Conservation (phyloP, 1,139 yeast genomes). For the Pichiaceae sp. region DNA sequence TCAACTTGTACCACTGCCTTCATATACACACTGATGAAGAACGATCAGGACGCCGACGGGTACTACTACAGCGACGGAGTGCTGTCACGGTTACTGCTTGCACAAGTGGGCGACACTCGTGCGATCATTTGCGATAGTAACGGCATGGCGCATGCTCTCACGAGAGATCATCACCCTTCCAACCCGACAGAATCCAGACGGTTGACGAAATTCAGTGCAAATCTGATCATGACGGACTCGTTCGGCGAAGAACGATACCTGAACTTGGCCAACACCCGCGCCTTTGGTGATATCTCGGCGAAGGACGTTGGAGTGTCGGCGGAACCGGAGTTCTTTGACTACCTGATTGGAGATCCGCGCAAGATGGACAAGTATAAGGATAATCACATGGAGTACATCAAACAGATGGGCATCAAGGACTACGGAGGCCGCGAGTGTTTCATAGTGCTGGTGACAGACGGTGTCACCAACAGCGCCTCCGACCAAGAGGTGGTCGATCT, state of each 20-base stretch:
- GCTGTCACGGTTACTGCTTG: conserved; percentile 64
- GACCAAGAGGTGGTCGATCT: conserved; percentile 92
- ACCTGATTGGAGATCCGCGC: conserved; percentile 46
- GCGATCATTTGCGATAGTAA: conserved; percentile 71
- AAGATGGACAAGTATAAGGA: conserved; percentile 27
- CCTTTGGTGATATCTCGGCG: conserved; percentile 82
- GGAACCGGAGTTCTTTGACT: conserved; percentile 80
- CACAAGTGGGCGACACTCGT: conserved; percentile 93
- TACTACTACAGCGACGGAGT: conserved; percentile 62
- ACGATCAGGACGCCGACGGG: conserved; percentile 28
- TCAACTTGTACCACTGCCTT: conserved; percentile 79
- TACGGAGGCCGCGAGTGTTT: conserved; percentile 78
- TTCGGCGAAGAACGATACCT: conserved; percentile 89
- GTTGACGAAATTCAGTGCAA: conserved; percentile 61
- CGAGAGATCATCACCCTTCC: conserved; percentile 81
- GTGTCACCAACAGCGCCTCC: conserved; percentile 68
- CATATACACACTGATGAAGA: conserved; percentile 45
- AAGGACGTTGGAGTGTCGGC: conserved; percentile 82
- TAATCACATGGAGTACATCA: conserved; percentile 19
- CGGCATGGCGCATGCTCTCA: conserved; percentile 74
- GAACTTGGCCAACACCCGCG: conserved; percentile 80
- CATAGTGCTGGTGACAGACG: conserved; percentile 73
- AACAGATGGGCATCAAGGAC: conserved; percentile 37
- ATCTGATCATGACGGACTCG: conserved; percentile 76
- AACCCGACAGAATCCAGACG: conserved; percentile 72